A percentile compares a stretch with the other conserved stretches of the same genome.
phyloP scores from a whole-genome alignment of 2,329 filamentous ascomycete species.

The Pseudocercospora vitis region DNA sequence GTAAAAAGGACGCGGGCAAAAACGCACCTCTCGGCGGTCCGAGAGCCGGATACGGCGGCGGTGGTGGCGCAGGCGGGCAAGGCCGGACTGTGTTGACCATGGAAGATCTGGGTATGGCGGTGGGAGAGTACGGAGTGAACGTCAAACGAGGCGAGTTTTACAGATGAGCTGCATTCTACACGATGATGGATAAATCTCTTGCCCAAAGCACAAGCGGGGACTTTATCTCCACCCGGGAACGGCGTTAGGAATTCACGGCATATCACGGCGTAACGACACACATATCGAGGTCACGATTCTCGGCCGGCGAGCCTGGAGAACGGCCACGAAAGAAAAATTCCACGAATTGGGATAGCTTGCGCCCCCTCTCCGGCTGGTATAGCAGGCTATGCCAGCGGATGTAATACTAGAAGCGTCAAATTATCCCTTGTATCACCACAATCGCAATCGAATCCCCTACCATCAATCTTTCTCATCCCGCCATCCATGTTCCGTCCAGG shows the following conservation, averaged over 20 bases:
- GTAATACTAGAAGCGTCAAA: too few relatives aligned
- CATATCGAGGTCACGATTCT: conserved; percentile 13
- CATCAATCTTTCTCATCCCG: too few relatives aligned
- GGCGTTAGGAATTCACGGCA: conserved; percentile 8
- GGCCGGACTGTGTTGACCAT: conserved; percentile 94
- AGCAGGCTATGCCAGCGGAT: too few relatives aligned
- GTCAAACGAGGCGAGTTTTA: conserved; percentile 98
- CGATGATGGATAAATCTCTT: neutral
- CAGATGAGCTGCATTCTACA: conserved; percentile 63
- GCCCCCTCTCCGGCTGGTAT: too few relatives aligned
- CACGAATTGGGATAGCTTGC: too few relatives aligned
- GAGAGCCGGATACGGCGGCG: conserved; percentile 63
- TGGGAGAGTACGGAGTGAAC: conserved; percentile 96
- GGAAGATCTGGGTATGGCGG: conserved; percentile 98
- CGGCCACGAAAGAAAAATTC: too few relatives aligned
- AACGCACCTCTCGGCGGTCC: conserved; percentile 50
- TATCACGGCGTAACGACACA: conserved; percentile 9
- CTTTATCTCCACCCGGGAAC: neutral
- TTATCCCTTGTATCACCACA: too few relatives aligned
- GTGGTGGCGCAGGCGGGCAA: conserved; percentile 83
- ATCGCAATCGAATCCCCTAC: too few relatives aligned
- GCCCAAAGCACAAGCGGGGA: too few relatives aligned
- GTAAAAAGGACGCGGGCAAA: conserved; percentile 43
- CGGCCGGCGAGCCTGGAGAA: conserved; percentile 29
- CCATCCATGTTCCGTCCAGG: too few relatives aligned